phyloP scores from a whole-genome alignment of 441 rosid genomes.

The Daphne laureola region DNA sequence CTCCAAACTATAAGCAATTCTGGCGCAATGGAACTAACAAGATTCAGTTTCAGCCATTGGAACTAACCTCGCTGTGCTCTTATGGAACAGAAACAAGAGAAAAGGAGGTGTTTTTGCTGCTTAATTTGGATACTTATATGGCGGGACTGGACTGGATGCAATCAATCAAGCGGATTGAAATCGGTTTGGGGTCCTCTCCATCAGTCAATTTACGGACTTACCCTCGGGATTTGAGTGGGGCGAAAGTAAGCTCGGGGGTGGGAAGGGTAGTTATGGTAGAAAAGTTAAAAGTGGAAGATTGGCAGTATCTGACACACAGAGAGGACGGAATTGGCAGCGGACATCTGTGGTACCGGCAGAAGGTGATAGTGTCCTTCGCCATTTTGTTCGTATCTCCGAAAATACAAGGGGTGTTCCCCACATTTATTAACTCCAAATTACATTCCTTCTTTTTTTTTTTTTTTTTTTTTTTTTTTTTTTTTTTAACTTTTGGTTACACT shows the following conservation, averaged over 20 bases:
- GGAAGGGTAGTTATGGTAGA: neutral
- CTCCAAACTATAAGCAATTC: neutral
- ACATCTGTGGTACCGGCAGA: too few relatives aligned
- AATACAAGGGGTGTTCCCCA: too few relatives aligned
- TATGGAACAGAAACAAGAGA: slow-evolving; percentile 10
- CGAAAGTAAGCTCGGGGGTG: neutral
- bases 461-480: too few relatives aligned
- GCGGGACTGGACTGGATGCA: slow-evolving; percentile 18
- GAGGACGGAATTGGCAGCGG: too few relatives aligned
- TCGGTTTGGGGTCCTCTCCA: neutral
- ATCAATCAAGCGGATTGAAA: slow-evolving; percentile 6
- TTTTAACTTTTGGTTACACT: too few relatives aligned
- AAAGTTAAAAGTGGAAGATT: too few relatives aligned
- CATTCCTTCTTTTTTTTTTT: too few relatives aligned
- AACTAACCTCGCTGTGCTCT: neutral
- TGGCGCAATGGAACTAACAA: neutral
- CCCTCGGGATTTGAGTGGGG: neutral
- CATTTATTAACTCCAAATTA: too few relatives aligned
- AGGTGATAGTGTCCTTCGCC: too few relatives aligned
- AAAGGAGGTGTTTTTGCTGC: neutral
- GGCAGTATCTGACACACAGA: too few relatives aligned
- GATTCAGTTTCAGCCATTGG: slow-evolving; percentile 8
- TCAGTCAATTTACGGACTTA: neutral
- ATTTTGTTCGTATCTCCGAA: too few relatives aligned
- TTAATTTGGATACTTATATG: slow-evolving; percentile 12